Base-by-base conservation (phyloP, 108 stramenopile species). In the Nitzschia sp. region DNA sequence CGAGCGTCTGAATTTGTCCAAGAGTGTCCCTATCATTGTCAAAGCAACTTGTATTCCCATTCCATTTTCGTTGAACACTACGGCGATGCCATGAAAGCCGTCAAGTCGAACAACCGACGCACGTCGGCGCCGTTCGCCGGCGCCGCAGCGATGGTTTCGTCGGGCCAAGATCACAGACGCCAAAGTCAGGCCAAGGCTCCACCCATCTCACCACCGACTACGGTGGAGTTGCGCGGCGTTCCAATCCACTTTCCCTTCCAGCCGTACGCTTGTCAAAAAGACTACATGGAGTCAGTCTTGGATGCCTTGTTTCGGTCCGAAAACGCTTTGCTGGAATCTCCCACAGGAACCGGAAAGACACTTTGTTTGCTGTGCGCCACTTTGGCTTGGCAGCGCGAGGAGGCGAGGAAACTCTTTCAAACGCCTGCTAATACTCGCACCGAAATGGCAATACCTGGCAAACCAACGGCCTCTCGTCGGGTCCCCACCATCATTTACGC, bases 401-500 rank as follows among this genome's bases (percentile, higher is more conserved):
- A 87, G 63, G 71, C 78, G 2, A 69, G 70, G 23, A 50, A 50
- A 50, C 48, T 61, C 63, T 63, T 1, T 27, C 66, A 2, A 50
- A 48, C 19, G 26, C 56, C 11, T 36, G 33, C 0, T 9, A 2
- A 41, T 46, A 38, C 0, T 25, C 17, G 19, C 19, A 6, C 22
- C 0, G 13, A 44, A 19, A 21, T 33, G 36, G 71, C 22, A 62
- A 21, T 26, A 16, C 31, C 26, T 16, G 17, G n/a, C 13, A 61
- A 61, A 35, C 22, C 53, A 25, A 21, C 52, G 6, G 25, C 25
- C 47, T n/a, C 33, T 45, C 38, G 66, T 23, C 31, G 72, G 16
- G 73, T 77, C 27, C 91, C 92, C 0, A 88, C 82, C 22, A 97
- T 99, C 34, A 89, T 99, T 56, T 99, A 99, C 71, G 97, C 98